phyloP scores from a whole-genome alignment of 345 rosid species.

The Pelargonium nanum region DNA sequence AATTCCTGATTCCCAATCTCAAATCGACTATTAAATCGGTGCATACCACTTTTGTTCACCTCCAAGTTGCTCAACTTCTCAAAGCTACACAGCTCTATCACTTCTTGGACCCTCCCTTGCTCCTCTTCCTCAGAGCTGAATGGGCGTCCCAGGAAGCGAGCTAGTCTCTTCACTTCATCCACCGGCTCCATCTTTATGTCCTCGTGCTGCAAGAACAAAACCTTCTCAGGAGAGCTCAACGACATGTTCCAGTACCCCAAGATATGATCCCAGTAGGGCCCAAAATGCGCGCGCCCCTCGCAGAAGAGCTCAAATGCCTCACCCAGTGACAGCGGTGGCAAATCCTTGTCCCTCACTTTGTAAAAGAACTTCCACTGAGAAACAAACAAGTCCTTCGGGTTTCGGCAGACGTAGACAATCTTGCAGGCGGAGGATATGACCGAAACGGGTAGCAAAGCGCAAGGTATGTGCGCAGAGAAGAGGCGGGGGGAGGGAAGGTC shows the following conservation, averaged over 20 bases:
- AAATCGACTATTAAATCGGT: slow-evolving; percentile 3
- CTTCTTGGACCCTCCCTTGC: slow-evolving; percentile 4
- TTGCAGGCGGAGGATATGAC: slow-evolving; percentile 11
- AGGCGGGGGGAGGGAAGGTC: slow-evolving; percentile 8
- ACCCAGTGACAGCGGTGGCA: slow-evolving; percentile 5
- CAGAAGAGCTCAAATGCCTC: slow-evolving; percentile 21
- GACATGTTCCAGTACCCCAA: slow-evolving; percentile 21
- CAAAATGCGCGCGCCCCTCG: slow-evolving; percentile 9
- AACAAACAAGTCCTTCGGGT: slow-evolving; percentile 31
- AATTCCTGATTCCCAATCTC: slow-evolving; percentile 8
- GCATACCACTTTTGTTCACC: slow-evolving; percentile 16
- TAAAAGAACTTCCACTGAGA: slow-evolving; percentile 23
- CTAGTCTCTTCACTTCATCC: slow-evolving; percentile 13
- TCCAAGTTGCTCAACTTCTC: slow-evolving; percentile 18
- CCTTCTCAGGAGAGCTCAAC: slow-evolving; percentile 11
- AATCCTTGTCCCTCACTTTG: slow-evolving; percentile 1
- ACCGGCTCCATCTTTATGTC: slow-evolving; percentile 17
- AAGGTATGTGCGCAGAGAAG: slow-evolving; percentile 20
- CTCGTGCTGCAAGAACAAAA: slow-evolving; percentile 22
- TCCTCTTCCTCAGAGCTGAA: slow-evolving; percentile 15
- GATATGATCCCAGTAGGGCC: slow-evolving; percentile 25
- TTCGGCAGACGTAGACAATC: slow-evolving; percentile 29
- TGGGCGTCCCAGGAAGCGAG: slow-evolving; percentile 18
- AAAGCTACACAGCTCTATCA: slow-evolving; percentile 15
- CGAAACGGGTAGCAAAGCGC: slow-evolving; percentile 7